These are phyloP conservation scores for Cystofilobasidium macerans DNA, from an alignment of 768 basidiomycete genomes.

Conservation along the genomic window DNA sequence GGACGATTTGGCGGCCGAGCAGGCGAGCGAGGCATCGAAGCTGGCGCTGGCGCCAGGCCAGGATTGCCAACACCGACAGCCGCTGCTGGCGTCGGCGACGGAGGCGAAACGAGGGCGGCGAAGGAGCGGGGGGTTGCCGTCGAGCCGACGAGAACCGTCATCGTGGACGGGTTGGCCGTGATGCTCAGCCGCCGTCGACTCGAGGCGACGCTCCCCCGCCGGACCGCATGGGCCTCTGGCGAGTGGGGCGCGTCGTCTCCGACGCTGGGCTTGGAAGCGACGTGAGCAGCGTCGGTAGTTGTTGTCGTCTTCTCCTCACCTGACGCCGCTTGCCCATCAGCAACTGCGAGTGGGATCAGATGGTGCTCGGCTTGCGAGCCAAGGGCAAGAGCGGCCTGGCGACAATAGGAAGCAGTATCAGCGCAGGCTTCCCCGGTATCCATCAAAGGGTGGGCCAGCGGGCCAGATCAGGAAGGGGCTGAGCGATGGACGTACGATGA, in stretches of 20 bases:
- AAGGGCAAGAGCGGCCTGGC: conserved; percentile 29
- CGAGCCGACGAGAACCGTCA: not conserved
- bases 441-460: no score
- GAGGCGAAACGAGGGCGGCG: not conserved
- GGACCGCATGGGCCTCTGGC: no score
- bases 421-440: not conserved
- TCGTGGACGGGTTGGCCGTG: not conserved
- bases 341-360: conserved; percentile 31
- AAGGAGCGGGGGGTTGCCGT: no score
- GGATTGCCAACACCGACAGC: not conserved
- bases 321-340: no score
- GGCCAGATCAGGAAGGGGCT: no score
- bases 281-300: no score
- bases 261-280: not conserved
- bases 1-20: not conserved
- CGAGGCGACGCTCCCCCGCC: not conserved
- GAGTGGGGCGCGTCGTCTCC: not conserved
- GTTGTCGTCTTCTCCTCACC: no score
- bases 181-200: not conserved
- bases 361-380: conserved; percentile 38
- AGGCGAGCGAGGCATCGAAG: not conserved
- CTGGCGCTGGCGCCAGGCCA: no score
- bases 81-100: not conserved
- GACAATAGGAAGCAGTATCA: no score
- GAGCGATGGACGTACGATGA: not conserved